Base-by-base conservation (phyloP, 2,329 filamentous ascomycete species). In the Claviceps arundinis region DNA sequence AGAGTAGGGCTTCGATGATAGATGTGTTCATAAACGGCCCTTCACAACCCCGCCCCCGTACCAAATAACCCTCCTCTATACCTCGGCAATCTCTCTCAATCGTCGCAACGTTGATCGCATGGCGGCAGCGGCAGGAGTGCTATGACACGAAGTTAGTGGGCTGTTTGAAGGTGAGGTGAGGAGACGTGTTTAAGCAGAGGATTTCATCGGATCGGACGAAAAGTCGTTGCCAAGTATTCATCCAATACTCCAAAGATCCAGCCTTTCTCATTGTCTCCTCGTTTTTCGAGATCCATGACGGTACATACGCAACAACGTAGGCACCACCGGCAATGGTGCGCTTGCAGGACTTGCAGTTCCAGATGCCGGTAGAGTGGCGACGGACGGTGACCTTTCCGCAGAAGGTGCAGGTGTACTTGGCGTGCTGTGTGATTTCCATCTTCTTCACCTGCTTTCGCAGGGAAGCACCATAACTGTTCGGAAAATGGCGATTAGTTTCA, bases 351-450 rank as follows among this genome's bases (percentile, higher is more conserved):
- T 82, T 85, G 87, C 93, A 98, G 74, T 91, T 81, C 91, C 91
- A 96, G 81, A 95, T 96, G 67, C 90, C 90, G 65, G 91, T 87
- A 59, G 88, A 84, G 70, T 89, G 80, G 69, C 91, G 85, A 80
- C 89, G 89, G 70, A 95, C 89, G 66, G 85, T 87, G 72, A 83
- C 85, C 85, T 97, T 97, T 70, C 91, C 91, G 82, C 89, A 95
- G 87, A 97, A 98, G 62, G 90, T 91, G 84, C 91, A 97, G 70
- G 84, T 84, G 70, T 96, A 97, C 73, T 86, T 86, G 78, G 89
- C 89, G 81, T 98, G 93, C 77, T 97, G 93, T 68, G 88, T 87
- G 74, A 97, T 87, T 85, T 97, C 93, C 86, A 96, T 95, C 87
- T 96, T 96, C 89, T 97, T 97, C 71, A 73, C 70, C 66, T 73